A percentile compares a stretch with the other conserved stretches of the same genome.
phyloP scores from a whole-genome alignment of 2,329 filamentous ascomycete species.

The Teratosphaeria nubilosa region DNA sequence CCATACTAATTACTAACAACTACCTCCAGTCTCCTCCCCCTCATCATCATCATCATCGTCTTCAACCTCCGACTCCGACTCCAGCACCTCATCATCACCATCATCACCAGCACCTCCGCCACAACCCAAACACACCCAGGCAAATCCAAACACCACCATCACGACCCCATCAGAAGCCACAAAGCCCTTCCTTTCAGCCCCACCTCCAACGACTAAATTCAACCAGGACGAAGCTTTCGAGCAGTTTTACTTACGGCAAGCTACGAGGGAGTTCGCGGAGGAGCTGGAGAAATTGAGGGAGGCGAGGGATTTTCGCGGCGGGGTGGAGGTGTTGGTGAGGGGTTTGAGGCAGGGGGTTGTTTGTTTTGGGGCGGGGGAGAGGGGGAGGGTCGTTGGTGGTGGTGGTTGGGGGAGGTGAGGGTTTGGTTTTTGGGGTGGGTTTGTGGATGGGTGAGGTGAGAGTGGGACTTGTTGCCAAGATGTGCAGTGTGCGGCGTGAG shows the following conservation, averaged over 20 bases:
- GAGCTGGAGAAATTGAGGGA: slow-evolving; percentile 61
- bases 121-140: neutral
- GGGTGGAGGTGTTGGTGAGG: slow-evolving; percentile 54
- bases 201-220: neutral
- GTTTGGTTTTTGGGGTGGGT: neutral
- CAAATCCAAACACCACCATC: neutral
- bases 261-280: slow-evolving; percentile 61
- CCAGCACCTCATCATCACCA: slow-evolving; percentile 1
- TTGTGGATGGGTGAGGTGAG: neutral
- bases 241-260: slow-evolving; percentile 58
- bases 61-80: neutral
- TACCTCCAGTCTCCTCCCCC: slow-evolving; percentile 1
- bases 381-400: slow-evolving; percentile 34
- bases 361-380: slow-evolving; percentile 50
- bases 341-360: slow-evolving; percentile 58
- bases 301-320: slow-evolving; percentile 58
- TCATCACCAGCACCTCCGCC: neutral
- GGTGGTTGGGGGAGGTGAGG: no score
- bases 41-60: slow-evolving; percentile 3
- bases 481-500: no score
- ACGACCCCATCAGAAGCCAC: no score
- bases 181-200: no score
- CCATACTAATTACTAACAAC: neutral
- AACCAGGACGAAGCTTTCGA: slow-evolving; percentile 38
- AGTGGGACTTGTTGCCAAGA: neutral